A percentile compares a stretch with the other conserved stretches of the same genome.
Evolutionary conservation across 768 basidiomycete species (phyloP).

Genomic region (Kwoniella pini): DNA sequence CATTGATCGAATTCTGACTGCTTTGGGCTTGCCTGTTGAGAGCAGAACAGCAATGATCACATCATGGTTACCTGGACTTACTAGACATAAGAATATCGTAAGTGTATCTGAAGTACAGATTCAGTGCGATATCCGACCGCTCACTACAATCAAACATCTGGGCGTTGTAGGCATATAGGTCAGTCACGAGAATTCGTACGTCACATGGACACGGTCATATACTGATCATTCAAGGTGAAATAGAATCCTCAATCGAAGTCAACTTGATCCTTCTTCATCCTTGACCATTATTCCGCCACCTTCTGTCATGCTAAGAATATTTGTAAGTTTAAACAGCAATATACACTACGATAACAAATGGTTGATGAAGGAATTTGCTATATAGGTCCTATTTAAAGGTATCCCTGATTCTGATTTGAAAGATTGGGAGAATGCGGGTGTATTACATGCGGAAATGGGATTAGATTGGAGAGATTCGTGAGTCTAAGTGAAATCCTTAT

Average conservation of each 20-base stretch:
- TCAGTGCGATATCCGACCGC: too few species aligned
- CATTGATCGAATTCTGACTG: constrained; percentile 42
- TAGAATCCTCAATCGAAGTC: constrained; percentile 36
- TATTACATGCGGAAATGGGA: constrained; percentile 51
- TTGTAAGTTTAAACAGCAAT: constrained; percentile 35
- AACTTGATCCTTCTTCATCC: constrained; percentile 30
- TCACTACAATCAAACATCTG: too few species aligned
- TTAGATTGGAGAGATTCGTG: constrained; percentile 48
- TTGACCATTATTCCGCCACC: constrained; percentile 48
- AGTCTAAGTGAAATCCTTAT: constrained; percentile 23
- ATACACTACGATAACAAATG: background rate
- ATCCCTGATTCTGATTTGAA: constrained; percentile 40
- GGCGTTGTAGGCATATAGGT: constrained; percentile 24
- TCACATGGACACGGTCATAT: background rate
- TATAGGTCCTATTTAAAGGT: constrained; percentile 46
- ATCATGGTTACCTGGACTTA: constrained; percentile 45
- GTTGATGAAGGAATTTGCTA: too few species aligned
- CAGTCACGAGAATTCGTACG: background rate
- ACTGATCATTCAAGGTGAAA: too few species aligned
- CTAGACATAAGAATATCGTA: constrained; percentile 49
- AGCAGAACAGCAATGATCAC: constrained; percentile 46
- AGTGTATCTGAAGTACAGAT: too few species aligned
- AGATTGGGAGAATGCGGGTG: constrained; percentile 39
- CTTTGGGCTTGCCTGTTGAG: constrained; percentile 45
- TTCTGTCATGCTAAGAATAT: constrained; percentile 41